phyloP scores from a whole-genome alignment of 2,329 filamentous ascomycete species.

The Cordyceps farinosa region DNA sequence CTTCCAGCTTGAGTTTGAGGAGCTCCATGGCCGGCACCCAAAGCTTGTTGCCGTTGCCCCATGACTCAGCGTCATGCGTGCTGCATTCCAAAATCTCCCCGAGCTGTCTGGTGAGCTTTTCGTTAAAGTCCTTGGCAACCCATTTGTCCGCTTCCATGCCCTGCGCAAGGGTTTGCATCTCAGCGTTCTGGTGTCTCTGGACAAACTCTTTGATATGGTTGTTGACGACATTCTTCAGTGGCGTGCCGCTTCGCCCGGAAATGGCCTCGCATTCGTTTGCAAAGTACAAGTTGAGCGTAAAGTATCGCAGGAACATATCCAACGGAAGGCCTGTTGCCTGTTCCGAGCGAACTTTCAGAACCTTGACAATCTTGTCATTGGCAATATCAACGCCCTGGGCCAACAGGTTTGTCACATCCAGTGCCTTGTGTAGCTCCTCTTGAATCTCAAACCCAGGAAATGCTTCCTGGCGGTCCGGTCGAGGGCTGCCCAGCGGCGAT shows the following conservation, averaged over 20 bases:
- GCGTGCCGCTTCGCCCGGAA: constrained; percentile 71
- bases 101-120: constrained; percentile 58
- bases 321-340: constrained; percentile 67
- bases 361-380: constrained; percentile 71
- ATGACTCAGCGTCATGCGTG: constrained; percentile 64
- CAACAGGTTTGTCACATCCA: constrained; percentile 74
- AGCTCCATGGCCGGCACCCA: constrained; percentile 49
- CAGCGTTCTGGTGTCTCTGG: constrained; percentile 63
- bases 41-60: constrained; percentile 59
- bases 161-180: constrained; percentile 71
- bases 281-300: constrained; percentile 77
- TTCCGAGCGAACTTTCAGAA: constrained; percentile 73
- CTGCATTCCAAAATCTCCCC: constrained; percentile 64
- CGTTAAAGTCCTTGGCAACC: constrained; percentile 71
- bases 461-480: constrained; percentile 30
- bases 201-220: constrained; percentile 79
- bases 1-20: constrained; percentile 32
- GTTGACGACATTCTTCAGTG: constrained; percentile 76
- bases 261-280: constrained; percentile 84
- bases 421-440: constrained; percentile 70
- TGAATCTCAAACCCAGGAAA: constrained; percentile 50
- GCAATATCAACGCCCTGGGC: constrained; percentile 78
- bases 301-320: constrained; percentile 73
- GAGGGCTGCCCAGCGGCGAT: constrained; percentile 53
- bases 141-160: constrained; percentile 79